Conservation (phyloP, 345 rosid genomes). For the Eucalyptus erythrocorys region DNA sequence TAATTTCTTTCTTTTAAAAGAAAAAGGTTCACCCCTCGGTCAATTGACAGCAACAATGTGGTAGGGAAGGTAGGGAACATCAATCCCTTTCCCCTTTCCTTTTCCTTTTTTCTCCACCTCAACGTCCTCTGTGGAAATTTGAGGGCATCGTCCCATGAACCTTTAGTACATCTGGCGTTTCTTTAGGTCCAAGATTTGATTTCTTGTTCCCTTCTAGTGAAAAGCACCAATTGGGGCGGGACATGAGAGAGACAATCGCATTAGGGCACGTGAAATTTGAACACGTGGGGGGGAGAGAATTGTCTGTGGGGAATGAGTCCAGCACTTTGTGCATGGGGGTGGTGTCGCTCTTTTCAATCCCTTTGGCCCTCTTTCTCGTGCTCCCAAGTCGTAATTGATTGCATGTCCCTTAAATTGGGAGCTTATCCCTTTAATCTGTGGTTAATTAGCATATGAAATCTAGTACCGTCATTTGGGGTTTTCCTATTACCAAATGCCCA, state of each 20-base stretch:
- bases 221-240: neutral
- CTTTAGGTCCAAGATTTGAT: slow-evolving; percentile 2
- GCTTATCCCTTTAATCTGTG: slow-evolving; percentile 6
- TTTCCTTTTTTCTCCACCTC: neutral
- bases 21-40: neutral
- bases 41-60: slow-evolving; percentile 17
- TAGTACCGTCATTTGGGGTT: neutral
- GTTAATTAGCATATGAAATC: neutral
- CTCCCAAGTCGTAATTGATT: slow-evolving; percentile 27
- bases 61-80: slow-evolving; percentile 54
- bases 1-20: neutral
- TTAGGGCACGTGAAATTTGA: slow-evolving; percentile 9
- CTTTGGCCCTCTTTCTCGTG: slow-evolving; percentile 19
- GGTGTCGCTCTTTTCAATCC: slow-evolving; percentile 5
- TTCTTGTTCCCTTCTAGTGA: slow-evolving; percentile 18
- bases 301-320: neutral
- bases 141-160: slow-evolving; percentile 3
- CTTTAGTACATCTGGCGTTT: neutral
- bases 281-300: slow-evolving; percentile 20
- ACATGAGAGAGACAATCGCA: neutral
- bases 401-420: slow-evolving; percentile 23
- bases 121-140: neutral
- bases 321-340: neutral
- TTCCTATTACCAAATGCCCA: neutral
- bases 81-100: slow-evolving; percentile 4